A percentile compares a stretch with the other conserved stretches of the same genome.
Conservation (phyloP, 1,284 basidiomycete genomes). For the Tilletiopsis washingtonensis region DNA sequence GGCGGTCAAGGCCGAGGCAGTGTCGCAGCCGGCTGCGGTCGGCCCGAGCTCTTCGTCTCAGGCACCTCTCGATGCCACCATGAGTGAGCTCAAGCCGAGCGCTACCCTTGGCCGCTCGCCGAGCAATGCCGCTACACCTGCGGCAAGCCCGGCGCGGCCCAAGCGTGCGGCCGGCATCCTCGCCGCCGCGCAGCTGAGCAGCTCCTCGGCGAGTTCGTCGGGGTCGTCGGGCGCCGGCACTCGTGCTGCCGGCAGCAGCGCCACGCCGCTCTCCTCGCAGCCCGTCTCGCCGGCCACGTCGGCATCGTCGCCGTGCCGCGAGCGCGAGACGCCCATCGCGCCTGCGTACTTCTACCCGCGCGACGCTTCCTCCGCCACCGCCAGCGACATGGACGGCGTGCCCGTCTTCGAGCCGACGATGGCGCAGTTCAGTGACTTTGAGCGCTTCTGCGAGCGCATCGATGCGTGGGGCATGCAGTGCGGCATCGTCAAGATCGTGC, state of each 20-base stretch:
- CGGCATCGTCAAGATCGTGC: constrained; percentile 44
- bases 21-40: no score
- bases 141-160: background rate
- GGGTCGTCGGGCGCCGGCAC: no score
- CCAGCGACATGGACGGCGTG: constrained; percentile 20
- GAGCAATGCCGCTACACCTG: no score
- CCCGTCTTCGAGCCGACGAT: constrained; percentile 46
- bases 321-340: constrained; percentile 9
- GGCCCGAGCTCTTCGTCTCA: background rate
- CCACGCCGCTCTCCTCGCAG: no score
- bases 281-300: no score
- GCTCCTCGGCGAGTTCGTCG: background rate
- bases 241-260: no score
- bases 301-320: no score
- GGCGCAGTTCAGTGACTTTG: constrained; percentile 43
- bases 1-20: no score
- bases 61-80: background rate
- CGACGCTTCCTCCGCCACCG: constrained; percentile 6
- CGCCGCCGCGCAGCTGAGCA: background rate
- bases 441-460: constrained; percentile 39
- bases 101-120: no score
- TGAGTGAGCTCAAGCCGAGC: no score
- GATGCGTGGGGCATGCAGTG: constrained; percentile 44
- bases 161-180: background rate
- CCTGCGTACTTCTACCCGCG: constrained; percentile 41